Conservation (phyloP, 495 filamentous ascomycete species). For the Xanthoparmelia taractica region DNA sequence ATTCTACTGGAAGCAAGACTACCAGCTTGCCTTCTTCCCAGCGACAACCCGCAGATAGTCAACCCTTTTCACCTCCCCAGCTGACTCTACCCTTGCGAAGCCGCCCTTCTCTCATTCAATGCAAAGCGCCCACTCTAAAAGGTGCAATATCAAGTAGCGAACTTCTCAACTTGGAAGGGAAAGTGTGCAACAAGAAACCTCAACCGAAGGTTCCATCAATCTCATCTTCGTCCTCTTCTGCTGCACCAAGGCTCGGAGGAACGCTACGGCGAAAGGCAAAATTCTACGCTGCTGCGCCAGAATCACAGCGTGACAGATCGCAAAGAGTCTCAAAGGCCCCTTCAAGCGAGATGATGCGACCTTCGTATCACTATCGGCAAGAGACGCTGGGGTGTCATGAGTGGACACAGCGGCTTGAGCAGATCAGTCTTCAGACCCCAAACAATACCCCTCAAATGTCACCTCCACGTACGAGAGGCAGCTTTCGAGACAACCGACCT, state of each 20-base stretch:
- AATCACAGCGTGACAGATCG: constrained; percentile 4
- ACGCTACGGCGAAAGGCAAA: constrained; percentile 23
- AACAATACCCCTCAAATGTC: constrained; percentile 1
- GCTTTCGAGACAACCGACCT: constrained; percentile 13
- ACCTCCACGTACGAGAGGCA: constrained; percentile 7
- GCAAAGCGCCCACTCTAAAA: constrained; percentile 5
- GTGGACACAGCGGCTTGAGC: constrained; percentile 25
- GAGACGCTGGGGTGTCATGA: constrained; percentile 18
- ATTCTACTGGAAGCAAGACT: constrained; percentile 15
- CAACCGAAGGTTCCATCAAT: not conserved
- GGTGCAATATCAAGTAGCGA: constrained; percentile 20
- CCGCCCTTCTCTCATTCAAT: constrained; percentile 3
- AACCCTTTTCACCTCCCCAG: not conserved
- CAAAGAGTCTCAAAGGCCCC: constrained; percentile 13
- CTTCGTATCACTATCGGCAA: constrained; percentile 19
- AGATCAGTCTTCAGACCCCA: constrained; percentile 23
- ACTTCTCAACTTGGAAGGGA: constrained; percentile 24
- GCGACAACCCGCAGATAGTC: not conserved
- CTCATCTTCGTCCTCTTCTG: constrained; percentile 4
- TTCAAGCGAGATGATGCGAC: constrained; percentile 21
- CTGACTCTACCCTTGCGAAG: constrained; percentile 13
- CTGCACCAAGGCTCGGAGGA: constrained; percentile 14
- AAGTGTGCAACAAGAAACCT: not conserved
- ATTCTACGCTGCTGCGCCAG: constrained; percentile 12
- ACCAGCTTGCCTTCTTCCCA: constrained; percentile 7